Base-by-base conservation (phyloP, 192 early-diverging fungal genomes). In the Linnemannia zychae region DNA sequence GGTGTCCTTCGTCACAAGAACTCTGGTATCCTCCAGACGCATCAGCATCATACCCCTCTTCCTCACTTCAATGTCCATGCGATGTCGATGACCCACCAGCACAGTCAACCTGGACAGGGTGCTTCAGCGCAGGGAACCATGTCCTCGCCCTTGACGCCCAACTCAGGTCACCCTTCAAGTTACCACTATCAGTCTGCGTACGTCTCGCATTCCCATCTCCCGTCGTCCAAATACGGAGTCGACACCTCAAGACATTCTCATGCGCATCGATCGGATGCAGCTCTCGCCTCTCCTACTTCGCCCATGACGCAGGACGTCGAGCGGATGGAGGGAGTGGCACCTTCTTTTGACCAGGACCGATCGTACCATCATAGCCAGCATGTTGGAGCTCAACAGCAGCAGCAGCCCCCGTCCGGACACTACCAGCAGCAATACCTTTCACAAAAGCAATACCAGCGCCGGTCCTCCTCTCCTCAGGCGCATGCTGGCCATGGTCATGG, bases 251-350 rank as follows among this genome's bases (percentile, higher is more conserved):
- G 67, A 46, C 50, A 63, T 40, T 74, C 73, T 33, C 18, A 11
- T 46, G 38, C 31, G 22, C 60, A 46, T 71, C 72, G 50, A 20
- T 57, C 57, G 15, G 74, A 75, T n/a, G 63, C 67, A 16, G 46
- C 48, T 22, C 74, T 85, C 9, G 77, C 74, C 47, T 85, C 83
- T 18, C 83, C 83, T 28, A 85, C 74, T 12, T 85, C 83, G 28
- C 83, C 83, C n/a, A 47, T 67, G 67, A 79, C 83, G 77, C 83
- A 72, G 77, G 83, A 85, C 77, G 83, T 79, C 44, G 72, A 85
- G 74, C 72, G 77, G 5, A 85, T 85, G 83, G 83, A 85, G 38
- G 83, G 77, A 17, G 74, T 85, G 20, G 37, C 63, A 17, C 65
- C 81, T 22, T 28, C 57, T 28, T 28, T 37, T 40, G 60, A 75